Evolutionary conservation across 345 rosid species (phyloP).

Genomic region (Gossypium anomalum): DNA sequence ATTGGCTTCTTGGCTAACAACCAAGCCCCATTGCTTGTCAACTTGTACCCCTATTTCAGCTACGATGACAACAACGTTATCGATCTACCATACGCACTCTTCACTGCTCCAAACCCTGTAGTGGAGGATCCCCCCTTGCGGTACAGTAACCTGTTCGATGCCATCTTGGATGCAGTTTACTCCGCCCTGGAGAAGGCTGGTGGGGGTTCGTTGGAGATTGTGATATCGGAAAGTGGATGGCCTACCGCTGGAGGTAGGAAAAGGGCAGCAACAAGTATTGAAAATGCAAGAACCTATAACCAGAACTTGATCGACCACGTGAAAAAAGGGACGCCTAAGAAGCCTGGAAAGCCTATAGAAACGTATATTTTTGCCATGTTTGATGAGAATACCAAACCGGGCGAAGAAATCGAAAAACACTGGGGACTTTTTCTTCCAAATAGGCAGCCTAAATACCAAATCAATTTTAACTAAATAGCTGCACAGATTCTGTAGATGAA

Average conservation of each 20-base stretch:
- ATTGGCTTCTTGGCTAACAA: constrained; percentile 34
- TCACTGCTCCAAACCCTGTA: constrained; percentile 19
- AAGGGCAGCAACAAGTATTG: constrained; percentile 10
- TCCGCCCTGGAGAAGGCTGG: constrained; percentile 30
- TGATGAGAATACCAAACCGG: constrained; percentile 24
- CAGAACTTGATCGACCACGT: constrained; percentile 38
- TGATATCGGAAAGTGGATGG: constrained; percentile 42
- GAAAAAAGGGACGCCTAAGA: constrained; percentile 32
- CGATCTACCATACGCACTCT: constrained; percentile 32
- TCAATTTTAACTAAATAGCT: constrained; percentile 11
- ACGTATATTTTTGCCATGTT: constrained; percentile 36
- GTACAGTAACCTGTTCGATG: constrained; percentile 24
- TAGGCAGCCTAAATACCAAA: constrained; percentile 16
- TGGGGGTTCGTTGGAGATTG: constrained; percentile 28
- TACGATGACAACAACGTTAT: constrained; percentile 12
- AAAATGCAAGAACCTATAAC: constrained; percentile 27
- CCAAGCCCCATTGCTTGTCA: constrained; percentile 39
- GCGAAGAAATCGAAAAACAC: constrained; percentile 11
- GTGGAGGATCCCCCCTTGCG: constrained; percentile 13
- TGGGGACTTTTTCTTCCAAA: constrained; percentile 28
- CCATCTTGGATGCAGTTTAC: constrained; percentile 22
- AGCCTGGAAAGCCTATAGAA: constrained; percentile 29
- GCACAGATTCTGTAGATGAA: background rate
- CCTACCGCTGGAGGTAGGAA: constrained; percentile 25
- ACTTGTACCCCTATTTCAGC: constrained; percentile 44